Percentiles rank a stretch among this genome's conserved stretches.
Conservation (phyloP, 148 eudicot species). For the Fagopyrum esculentum region DNA sequence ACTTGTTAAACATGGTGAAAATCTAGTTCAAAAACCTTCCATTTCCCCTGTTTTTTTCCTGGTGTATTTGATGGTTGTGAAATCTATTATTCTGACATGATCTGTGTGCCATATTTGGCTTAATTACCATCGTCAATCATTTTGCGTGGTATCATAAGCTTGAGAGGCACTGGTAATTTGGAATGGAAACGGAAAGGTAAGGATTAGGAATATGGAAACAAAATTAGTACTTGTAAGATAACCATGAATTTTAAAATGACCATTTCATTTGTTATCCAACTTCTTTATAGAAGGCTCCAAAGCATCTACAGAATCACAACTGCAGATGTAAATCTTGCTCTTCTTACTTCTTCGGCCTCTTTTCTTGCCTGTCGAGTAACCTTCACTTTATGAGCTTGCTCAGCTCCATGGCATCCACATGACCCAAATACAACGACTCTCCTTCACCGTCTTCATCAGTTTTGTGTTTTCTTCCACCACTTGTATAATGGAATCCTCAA, state of each 20-base stretch:
- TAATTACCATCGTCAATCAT: too few species aligned
- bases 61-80: neutral
- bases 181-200: too few species aligned
- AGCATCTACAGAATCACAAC: constrained; percentile 26
- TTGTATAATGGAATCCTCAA: constrained; percentile 51
- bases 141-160: too few species aligned
- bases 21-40: neutral
- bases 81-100: neutral
- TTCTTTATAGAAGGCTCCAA: neutral
- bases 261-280: neutral
- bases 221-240: too few species aligned
- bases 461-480: constrained; percentile 50
- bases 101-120: neutral
- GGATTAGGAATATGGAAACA: too few species aligned
- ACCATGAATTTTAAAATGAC: too few species aligned
- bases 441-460: constrained; percentile 39
- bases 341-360: constrained; percentile 56
- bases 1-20: neutral
- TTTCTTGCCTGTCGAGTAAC: constrained; percentile 51
- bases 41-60: neutral
- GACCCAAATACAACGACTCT: constrained; percentile 16
- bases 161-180: too few species aligned
- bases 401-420: constrained; percentile 17
- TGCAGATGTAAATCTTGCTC: constrained; percentile 55
- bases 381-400: constrained; percentile 27